Percentiles rank a stretch among this genome's conserved stretches.
phyloP scores from a whole-genome alignment of 2,329 filamentous ascomycete genomes.

The Oidium heveae region DNA sequence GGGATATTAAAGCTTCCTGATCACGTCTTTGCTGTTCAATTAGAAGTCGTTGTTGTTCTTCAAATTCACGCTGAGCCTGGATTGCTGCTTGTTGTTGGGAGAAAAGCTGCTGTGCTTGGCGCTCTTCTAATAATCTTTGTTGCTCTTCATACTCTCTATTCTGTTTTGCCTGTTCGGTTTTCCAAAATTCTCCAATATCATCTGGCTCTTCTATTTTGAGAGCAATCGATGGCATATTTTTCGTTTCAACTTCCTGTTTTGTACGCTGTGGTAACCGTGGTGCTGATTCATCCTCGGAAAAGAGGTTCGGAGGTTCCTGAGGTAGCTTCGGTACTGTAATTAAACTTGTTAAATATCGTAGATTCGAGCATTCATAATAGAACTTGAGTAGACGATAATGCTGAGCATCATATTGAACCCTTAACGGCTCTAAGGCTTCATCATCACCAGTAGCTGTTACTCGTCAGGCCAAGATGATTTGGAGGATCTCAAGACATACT shows the following conservation, averaged over 20 bases:
- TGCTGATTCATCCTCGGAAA: conserved; percentile 61
- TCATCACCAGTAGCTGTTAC: conserved; percentile 62
- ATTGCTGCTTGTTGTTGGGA: conserved; percentile 62
- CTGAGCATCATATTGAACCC: conserved; percentile 76
- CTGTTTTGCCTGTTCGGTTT: conserved; percentile 68
- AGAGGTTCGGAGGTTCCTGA: conserved; percentile 72
- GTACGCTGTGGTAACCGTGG: conserved; percentile 62
- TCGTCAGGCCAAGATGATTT: conserved; percentile 1
- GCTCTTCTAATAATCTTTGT: conserved; percentile 66
- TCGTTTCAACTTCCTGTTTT: conserved; percentile 45
- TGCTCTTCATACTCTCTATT: conserved; percentile 91
- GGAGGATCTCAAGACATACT: conserved; percentile 26
- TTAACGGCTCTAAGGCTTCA: conserved; percentile 70
- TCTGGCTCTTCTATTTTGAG: conserved; percentile 60
- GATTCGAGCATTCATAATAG: conserved; percentile 96
- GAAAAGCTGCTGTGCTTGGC: conserved; percentile 57
- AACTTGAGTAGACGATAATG: conserved; percentile 93
- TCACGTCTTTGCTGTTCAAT: conserved; percentile 76
- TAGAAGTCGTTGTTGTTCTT: conserved; percentile 72
- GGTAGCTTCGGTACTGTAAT: conserved; percentile 93
- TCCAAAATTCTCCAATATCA: conserved; percentile 96
- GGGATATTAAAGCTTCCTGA: conserved; percentile 66
- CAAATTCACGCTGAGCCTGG: conserved; percentile 82
- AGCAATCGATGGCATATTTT: conserved; percentile 42
- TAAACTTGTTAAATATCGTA: conserved; percentile 84